phyloP scores from a whole-genome alignment of 2,329 filamentous ascomycete genomes.

The Cladorrhinum sp. region DNA sequence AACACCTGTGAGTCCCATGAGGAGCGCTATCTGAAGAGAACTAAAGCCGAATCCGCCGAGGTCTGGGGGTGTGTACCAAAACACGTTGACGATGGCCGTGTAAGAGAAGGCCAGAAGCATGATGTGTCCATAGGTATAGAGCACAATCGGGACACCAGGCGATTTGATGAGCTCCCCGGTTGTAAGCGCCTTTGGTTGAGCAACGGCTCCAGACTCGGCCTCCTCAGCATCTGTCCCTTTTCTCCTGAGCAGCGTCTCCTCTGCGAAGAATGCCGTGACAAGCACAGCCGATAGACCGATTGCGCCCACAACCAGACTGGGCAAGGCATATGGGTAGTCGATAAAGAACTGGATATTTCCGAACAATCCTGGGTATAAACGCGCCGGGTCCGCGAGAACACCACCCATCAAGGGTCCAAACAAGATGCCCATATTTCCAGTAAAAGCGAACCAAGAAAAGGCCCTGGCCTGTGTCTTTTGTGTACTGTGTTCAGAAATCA shows the following conservation, averaged over 20 bases:
- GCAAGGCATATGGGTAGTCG: conserved; percentile 63
- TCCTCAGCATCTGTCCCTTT: conserved; percentile 17
- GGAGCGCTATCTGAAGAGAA: conserved; percentile 60
- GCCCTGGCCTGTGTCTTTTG: conserved; percentile 66
- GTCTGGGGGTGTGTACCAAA: conserved; percentile 60
- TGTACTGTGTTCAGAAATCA: conserved; percentile 72
- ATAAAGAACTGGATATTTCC: conserved; percentile 55
- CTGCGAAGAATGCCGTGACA: conserved; percentile 53
- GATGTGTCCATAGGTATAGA: conserved; percentile 63
- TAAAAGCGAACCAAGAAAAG: conserved; percentile 76
- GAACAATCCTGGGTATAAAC: conserved; percentile 60
- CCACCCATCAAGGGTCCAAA: conserved; percentile 70
- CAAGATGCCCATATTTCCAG: conserved; percentile 71
- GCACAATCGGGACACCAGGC: conserved; percentile 63
- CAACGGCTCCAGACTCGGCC: background rate
- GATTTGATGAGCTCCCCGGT: conserved; percentile 55
- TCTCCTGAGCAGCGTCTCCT: conserved; percentile 54
- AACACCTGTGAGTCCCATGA: conserved; percentile 62
- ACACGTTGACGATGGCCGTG: conserved; percentile 67
- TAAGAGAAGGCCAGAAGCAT: conserved; percentile 69
- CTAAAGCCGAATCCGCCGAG: conserved; percentile 66
- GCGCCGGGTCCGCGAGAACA: conserved; percentile 62
- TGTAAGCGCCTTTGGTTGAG: conserved; percentile 36
- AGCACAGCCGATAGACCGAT: conserved; percentile 54
- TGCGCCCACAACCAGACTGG: conserved; percentile 55